phyloP scores from a whole-genome alignment of 164 flowering plant genomes.

The Tetrastigma voinierianum region DNA sequence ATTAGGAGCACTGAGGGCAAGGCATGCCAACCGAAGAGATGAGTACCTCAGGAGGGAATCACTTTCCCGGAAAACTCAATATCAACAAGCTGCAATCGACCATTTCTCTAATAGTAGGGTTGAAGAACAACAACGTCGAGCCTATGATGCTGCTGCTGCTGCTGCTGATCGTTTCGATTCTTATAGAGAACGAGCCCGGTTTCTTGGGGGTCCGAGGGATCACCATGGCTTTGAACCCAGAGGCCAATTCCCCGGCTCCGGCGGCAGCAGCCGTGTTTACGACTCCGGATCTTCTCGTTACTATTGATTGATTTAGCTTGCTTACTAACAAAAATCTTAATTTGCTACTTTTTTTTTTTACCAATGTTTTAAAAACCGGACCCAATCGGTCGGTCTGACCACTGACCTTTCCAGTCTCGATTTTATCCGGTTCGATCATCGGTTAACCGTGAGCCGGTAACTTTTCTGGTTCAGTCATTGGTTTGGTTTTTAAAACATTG shows the following conservation, averaged over 20 bases:
- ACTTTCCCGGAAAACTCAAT: slow-evolving; percentile 40
- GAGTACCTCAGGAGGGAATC: slow-evolving; percentile 60
- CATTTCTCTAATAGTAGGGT: slow-evolving; percentile 26
- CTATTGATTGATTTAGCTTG: slow-evolving; percentile 29
- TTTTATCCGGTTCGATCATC: too few species aligned
- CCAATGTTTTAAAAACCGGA: too few species aligned
- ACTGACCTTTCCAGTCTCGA: too few species aligned
- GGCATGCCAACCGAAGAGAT: slow-evolving; percentile 52
- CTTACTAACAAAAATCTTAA: too few species aligned
- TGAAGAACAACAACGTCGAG: slow-evolving; percentile 39
- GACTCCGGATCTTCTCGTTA: slow-evolving; percentile 47
- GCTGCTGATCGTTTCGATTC: slow-evolving; percentile 46
- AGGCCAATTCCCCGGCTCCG: slow-evolving; percentile 63
- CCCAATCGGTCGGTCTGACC: too few species aligned
- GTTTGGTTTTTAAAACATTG: too few species aligned
- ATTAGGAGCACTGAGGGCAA: slow-evolving; percentile 40
- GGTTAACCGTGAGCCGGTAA: too few species aligned
- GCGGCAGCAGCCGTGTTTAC: slow-evolving; percentile 63
- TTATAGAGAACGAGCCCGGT: slow-evolving; percentile 54
- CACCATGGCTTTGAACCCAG: slow-evolving; percentile 57
- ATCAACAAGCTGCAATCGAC: slow-evolving; percentile 42
- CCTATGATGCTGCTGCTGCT: slow-evolving; percentile 32
- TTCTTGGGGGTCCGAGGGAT: slow-evolving; percentile 38
- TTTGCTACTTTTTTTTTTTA: too few species aligned
- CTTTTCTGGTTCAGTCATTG: too few species aligned